Evolutionary conservation across 2,329 filamentous ascomycete species (phyloP).

Genomic region (Monilinia laxa): DNA sequence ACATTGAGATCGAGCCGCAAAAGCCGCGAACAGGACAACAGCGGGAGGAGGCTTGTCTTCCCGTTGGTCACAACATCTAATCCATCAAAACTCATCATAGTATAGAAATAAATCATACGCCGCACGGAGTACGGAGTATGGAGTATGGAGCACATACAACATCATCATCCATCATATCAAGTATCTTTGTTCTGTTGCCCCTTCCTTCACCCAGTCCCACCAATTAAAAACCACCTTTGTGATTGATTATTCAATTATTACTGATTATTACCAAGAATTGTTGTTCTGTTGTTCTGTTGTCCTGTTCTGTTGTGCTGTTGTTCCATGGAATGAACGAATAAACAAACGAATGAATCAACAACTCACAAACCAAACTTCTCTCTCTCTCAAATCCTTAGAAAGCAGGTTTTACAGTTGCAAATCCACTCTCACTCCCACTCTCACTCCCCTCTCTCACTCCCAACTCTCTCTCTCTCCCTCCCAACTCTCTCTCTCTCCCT

Average conservation of each 20-base stretch:
- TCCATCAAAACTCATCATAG: not conserved
- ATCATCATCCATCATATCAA: not conserved
- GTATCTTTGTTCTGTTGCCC: not conserved
- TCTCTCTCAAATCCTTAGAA: no score
- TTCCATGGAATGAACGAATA: no score
- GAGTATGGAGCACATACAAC: no score
- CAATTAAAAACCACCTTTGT: not conserved
- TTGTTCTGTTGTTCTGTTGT: no score
- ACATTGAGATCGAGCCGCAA: conserved; percentile 11
- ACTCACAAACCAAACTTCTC: not conserved
- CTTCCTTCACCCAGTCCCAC: no score
- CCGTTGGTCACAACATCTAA: not conserved
- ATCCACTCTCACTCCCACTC: not conserved
- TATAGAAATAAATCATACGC: not conserved
- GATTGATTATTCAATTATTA: not conserved
- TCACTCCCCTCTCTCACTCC: not conserved
- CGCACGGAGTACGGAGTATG: no score
- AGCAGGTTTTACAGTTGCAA: not conserved
- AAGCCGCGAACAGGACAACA: not conserved
- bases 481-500: not conserved
- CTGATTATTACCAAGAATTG: no score
- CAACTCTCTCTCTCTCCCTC: not conserved
- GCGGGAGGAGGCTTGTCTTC: not conserved
- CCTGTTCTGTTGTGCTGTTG: no score
- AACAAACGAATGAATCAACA: no score